Evolutionary conservation across 1,284 basidiomycete species (phyloP).

Genomic region (Fomitopsis pinicola): DNA sequence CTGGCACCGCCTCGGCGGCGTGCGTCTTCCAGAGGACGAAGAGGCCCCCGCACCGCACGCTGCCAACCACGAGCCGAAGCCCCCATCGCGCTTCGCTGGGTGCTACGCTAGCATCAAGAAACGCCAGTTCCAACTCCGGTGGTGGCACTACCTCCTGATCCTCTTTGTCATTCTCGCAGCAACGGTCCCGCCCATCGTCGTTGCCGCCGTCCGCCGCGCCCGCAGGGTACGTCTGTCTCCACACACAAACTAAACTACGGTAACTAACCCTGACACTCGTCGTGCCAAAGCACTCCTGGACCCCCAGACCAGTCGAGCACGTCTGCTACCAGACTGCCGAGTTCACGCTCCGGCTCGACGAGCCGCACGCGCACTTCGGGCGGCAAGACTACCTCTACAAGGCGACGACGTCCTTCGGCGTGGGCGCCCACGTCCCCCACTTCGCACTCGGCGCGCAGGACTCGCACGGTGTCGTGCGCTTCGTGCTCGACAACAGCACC

Average conservation of each 20-base stretch:
- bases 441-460: not conserved
- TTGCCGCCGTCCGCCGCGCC: not conserved
- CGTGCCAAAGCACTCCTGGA: not conserved
- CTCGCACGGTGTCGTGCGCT: not conserved
- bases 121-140: not conserved
- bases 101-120: not conserved
- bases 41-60: not conserved
- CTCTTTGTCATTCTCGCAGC: not conserved
- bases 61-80: not conserved
- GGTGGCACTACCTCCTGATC: not conserved
- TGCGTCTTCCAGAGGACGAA: not conserved
- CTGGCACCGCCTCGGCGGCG: not conserved
- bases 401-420: not conserved
- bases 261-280: not conserved
- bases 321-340: not conserved
- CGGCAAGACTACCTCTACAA: not conserved
- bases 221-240: not conserved
- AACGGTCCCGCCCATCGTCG: not conserved
- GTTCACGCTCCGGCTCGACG: not conserved
- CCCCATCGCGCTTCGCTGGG: not conserved
- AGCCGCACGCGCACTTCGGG: not conserved
- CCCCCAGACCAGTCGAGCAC: not conserved
- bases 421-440: not conserved
- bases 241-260: not conserved
- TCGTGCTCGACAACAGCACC: slow-evolving; percentile 1